phyloP scores from a whole-genome alignment of 768 basidiomycete species.

The Leucosporidium yakuticum region DNA sequence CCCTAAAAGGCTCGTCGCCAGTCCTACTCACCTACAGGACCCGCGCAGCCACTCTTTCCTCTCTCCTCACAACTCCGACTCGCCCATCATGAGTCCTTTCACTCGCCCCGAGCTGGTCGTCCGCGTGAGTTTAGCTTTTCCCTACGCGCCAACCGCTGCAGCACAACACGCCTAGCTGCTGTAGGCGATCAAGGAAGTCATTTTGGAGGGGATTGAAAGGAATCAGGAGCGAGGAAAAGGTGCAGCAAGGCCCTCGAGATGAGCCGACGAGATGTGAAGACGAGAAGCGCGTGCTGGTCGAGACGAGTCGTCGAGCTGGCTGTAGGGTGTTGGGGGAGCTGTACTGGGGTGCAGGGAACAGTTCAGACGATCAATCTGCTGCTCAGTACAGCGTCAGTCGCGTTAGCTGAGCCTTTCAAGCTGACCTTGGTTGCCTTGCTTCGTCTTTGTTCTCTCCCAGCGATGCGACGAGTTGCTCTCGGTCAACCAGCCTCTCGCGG shows the following conservation, averaged over 20 bases:
- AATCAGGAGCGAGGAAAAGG: not conserved
- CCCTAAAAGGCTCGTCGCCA: not conserved
- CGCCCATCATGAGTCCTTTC: not conserved
- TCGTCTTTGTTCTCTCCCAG: constrained; percentile 10
- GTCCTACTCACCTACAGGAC: not conserved
- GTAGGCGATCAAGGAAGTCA: not conserved
- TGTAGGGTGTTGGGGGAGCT: not conserved
- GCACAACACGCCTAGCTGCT: constrained; percentile 5
- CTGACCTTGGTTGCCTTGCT: not conserved
- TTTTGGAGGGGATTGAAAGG: not conserved
- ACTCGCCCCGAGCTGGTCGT: constrained; percentile 28
- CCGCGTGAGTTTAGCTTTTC: constrained; percentile 7
- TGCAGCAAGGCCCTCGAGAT: no score
- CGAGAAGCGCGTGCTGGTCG: not conserved
- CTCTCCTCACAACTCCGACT: no score
- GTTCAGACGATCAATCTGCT: not conserved
- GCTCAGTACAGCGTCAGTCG: not conserved
- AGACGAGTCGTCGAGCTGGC: not conserved
- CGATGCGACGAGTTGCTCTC: constrained; percentile 79
- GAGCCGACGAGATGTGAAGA: not conserved
- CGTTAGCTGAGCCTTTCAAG: not conserved
- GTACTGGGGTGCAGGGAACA: not conserved
- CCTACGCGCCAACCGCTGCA: not conserved
- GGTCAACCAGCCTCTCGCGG: constrained; percentile 82
- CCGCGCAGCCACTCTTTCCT: not conserved